Percentiles rank a stretch among this genome's conserved stretches.
These are phyloP conservation scores for Amanita subjunquillea DNA, from an alignment of 768 basidiomycete genomes.

Conservation along the genomic window DNA sequence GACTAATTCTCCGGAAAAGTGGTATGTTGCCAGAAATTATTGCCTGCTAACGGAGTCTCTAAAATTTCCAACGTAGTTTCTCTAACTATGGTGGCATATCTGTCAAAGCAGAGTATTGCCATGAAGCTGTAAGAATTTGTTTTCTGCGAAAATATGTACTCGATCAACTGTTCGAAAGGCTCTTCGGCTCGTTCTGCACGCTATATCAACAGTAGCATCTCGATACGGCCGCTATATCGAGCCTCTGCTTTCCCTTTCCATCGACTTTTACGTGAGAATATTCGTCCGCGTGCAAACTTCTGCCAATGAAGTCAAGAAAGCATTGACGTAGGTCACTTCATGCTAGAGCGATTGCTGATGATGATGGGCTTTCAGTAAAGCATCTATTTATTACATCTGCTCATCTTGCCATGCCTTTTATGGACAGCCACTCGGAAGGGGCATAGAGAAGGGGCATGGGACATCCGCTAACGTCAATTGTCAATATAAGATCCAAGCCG, in stretches of 20 bases:
- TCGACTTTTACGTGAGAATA: slow-evolving; percentile 94
- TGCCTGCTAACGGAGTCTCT: not conserved
- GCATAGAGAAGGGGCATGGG: slow-evolving; percentile 50
- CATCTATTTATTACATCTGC: slow-evolving; percentile 79
- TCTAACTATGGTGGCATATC: slow-evolving; percentile 93
- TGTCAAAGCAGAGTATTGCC: slow-evolving; percentile 87
- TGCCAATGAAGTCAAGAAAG: slow-evolving; percentile 77
- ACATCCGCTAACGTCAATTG: slow-evolving; percentile 46
- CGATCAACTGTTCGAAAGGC: slow-evolving; percentile 38
- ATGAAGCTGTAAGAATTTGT: slow-evolving; percentile 67
- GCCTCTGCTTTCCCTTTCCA: slow-evolving; percentile 83
- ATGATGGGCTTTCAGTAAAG: slow-evolving; percentile 49
- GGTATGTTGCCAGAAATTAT: slow-evolving; percentile 34
- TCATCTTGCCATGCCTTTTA: slow-evolving; percentile 72
- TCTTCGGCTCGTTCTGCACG: slow-evolving; percentile 82
- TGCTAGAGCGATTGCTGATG: not conserved
- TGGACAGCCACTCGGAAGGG: slow-evolving; percentile 76
- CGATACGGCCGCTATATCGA: slow-evolving; percentile 90
- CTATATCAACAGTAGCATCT: slow-evolving; percentile 77
- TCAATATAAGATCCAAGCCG: slow-evolving; percentile 62
- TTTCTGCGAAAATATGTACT: slow-evolving; percentile 1
- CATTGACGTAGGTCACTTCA: slow-evolving; percentile 48
- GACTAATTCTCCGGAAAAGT: slow-evolving; percentile 93
- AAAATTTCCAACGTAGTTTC: slow-evolving; percentile 39
- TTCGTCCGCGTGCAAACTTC: slow-evolving; percentile 73